Evolutionary conservation across 345 rosid species (phyloP).

Genomic region (Pseudoturritis turrita): DNA sequence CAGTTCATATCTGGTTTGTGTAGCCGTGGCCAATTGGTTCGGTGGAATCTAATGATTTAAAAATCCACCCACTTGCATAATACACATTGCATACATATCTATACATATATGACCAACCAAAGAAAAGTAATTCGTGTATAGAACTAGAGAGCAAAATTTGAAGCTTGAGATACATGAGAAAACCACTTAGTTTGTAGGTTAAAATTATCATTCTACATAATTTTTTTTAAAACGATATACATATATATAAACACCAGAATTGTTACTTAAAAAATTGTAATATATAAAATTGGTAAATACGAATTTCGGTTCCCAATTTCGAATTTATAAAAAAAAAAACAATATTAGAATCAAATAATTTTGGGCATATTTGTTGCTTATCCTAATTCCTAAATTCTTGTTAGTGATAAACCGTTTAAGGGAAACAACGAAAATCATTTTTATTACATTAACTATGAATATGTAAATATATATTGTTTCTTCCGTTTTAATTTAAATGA

Average conservation of each 20-base stretch:
- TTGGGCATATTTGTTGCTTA: background rate
- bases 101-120: background rate
- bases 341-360: background rate
- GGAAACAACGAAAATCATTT: background rate
- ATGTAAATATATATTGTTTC: background rate
- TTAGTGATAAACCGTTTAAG: background rate
- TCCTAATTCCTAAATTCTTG: background rate
- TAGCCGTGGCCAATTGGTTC: slow-evolving; percentile 30
- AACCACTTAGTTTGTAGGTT: background rate
- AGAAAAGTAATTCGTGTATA: background rate
- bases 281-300: background rate
- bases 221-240: too few relatives aligned
- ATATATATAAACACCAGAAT: too few relatives aligned
- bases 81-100: background rate
- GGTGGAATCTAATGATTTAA: slow-evolving; percentile 34
- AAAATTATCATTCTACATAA: too few relatives aligned
- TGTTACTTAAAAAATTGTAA: background rate
- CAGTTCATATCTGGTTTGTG: too few relatives aligned
- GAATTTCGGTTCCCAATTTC: too few relatives aligned
- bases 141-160: background rate
- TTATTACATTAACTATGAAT: background rate
- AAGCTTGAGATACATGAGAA: background rate
- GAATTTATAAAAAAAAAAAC: too few relatives aligned
- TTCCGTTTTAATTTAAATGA: too few relatives aligned
- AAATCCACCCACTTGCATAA: background rate